Evolutionary conservation across 768 basidiomycete genomes (phyloP), one percentile per base, ranked within the genome.

Genomic region (Steccherinum ochraceum): DNA sequence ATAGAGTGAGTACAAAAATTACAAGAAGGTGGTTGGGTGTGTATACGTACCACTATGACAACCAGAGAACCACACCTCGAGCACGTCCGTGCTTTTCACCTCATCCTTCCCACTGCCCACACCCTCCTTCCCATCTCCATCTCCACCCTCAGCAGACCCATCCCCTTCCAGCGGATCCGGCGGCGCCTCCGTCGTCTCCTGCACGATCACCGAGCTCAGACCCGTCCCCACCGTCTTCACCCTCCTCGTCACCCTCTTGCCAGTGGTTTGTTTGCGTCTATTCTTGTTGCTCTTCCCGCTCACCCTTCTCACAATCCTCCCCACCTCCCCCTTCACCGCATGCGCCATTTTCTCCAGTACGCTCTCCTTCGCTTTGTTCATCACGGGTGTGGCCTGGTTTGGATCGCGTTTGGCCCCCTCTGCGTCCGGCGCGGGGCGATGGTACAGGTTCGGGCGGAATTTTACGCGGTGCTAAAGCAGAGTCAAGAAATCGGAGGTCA

Each of bases 11-110:
- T n/a, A 21, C 12, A 10, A 5, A 13, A 13, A 35, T 39, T 10
- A 40, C 13, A 25, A 23, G 7, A 12, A 25, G 4, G 11, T 23
- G 0, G 1, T 26, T 49, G 19, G 40, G 20, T 20, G 0, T 39
- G 13, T 7, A n/a, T 24, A 12, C 19, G 13, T 52, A 88, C 87
- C 87, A 40, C 67, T 62, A 58, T 90, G 89, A 54, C 80, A 79
- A 1, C 89, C 89, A 4, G 79, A 58, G 58, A 92, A 92, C 87
- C 87, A 92, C 2, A 90, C 86, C 61, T 92, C 89, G 12, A 81
- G 61, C 12, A 88, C 80, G 63, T 89, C 80, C 2, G 77, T 60
- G n/a, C 46, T 48, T 3, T 45, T 55, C 5, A 27, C 43, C 30
- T 7, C 4, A 44, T 42, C 27, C n/a, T n/a, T n/a, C n/a, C n/a